Evolutionary conservation across 805 yeast genomes (phyloP).

Genomic region (Ogataea kodamae): DNA sequence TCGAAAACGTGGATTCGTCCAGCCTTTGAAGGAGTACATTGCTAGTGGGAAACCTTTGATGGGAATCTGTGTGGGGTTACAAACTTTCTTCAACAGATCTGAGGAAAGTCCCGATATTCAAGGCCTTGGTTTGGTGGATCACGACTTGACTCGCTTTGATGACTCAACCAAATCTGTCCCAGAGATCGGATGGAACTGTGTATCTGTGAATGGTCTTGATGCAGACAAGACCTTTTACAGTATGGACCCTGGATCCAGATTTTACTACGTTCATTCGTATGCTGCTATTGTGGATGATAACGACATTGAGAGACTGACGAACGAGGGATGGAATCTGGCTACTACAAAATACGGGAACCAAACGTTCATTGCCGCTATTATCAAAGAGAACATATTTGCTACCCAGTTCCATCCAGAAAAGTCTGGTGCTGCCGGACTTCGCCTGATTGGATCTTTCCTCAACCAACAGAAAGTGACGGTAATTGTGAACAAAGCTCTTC

Average conservation of each 20-base stretch:
- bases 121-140: constrained; percentile 60
- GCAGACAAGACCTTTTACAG: constrained; percentile 47
- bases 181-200: constrained; percentile 89
- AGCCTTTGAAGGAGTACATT: constrained; percentile 65
- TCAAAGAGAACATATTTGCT: constrained; percentile 78
- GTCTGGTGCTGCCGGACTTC: constrained; percentile 87
- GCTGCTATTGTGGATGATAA: constrained; percentile 62
- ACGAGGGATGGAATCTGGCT: constrained; percentile 64
- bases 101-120: constrained; percentile 59
- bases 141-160: constrained; percentile 60
- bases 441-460: constrained; percentile 70
- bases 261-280: constrained; percentile 93
- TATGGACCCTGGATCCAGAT: constrained; percentile 63
- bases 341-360: constrained; percentile 73
- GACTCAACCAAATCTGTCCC: constrained; percentile 77
- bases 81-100: constrained; percentile 72
- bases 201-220: constrained; percentile 19
- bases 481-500: constrained; percentile 7
- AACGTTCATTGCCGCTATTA: constrained; percentile 76
- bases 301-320: constrained; percentile 31
- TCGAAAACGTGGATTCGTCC: constrained; percentile 54
- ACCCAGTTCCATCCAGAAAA: constrained; percentile 99
- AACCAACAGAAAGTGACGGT: constrained; percentile 37
- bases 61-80: constrained; percentile 98
- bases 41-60: constrained; percentile 78